Conservation (phyloP, 2,329 filamentous ascomycete genomes). For the Penicillium paneum region DNA sequence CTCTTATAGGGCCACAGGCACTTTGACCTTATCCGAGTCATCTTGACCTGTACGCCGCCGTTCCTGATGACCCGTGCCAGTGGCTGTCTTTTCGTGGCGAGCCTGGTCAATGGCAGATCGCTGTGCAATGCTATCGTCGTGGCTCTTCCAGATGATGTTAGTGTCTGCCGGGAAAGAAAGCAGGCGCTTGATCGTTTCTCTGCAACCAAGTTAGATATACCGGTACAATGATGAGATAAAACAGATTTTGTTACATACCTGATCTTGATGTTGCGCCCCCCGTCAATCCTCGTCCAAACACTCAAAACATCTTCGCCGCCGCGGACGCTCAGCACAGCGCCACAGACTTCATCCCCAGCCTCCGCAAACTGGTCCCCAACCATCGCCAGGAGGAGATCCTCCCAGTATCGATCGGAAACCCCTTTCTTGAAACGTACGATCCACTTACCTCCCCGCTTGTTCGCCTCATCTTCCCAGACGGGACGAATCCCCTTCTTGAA, state of each 20-base stretch:
- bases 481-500: slow-evolving; percentile 96
- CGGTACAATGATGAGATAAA: background rate
- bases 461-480: slow-evolving; percentile 98
- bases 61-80: slow-evolving; percentile 37
- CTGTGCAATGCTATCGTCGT: slow-evolving; percentile 93
- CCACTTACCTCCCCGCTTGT: slow-evolving; percentile 96
- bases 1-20: slow-evolving; percentile 29
- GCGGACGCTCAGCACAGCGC: slow-evolving; percentile 87
- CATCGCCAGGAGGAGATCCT: slow-evolving; percentile 84
- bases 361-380: slow-evolving; percentile 93
- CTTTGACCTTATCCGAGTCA: slow-evolving; percentile 45
- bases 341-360: slow-evolving; percentile 89
- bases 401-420: slow-evolving; percentile 94
- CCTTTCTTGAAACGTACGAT: slow-evolving; percentile 96
- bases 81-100: slow-evolving; percentile 71
- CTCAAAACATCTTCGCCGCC: slow-evolving; percentile 96
- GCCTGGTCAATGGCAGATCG: slow-evolving; percentile 86
- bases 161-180: slow-evolving; percentile 84
- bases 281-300: slow-evolving; percentile 94
- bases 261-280: slow-evolving; percentile 91
- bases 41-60: slow-evolving; percentile 46
- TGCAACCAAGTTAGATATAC: slow-evolving; percentile 40
- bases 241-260: slow-evolving; percentile 57
- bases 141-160: slow-evolving; percentile 89
- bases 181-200: slow-evolving; percentile 90